Conservation (phyloP, 2,329 filamentous ascomycete species). For the Trichoderma afroharzianum region DNA sequence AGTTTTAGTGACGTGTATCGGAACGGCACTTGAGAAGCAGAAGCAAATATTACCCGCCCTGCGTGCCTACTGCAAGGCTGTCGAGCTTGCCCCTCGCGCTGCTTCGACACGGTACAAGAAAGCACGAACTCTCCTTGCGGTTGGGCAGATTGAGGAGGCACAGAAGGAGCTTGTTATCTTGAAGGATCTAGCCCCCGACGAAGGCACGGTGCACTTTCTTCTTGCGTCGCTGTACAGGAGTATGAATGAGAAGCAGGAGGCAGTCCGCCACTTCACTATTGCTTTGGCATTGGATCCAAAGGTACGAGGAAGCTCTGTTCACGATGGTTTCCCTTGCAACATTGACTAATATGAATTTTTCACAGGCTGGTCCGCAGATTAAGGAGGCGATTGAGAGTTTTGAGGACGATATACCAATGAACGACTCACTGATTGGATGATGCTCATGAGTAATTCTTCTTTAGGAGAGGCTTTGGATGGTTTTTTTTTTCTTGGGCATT, state of each 20-base stretch:
- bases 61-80: slow-evolving; percentile 76
- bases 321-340: background rate
- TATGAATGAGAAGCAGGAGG: slow-evolving; percentile 68
- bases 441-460: slow-evolving; percentile 27
- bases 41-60: slow-evolving; percentile 77
- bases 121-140: slow-evolving; percentile 76
- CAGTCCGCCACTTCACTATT: slow-evolving; percentile 92
- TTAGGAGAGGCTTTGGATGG: slow-evolving; percentile 1
- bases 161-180: slow-evolving; percentile 81
- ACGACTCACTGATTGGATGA: slow-evolving; percentile 61
- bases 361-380: slow-evolving; percentile 83
- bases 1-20: slow-evolving; percentile 88
- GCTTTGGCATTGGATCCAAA: slow-evolving; percentile 95
- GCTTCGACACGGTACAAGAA: slow-evolving; percentile 90
- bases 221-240: slow-evolving; percentile 79
- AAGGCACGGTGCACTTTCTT: slow-evolving; percentile 93
- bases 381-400: slow-evolving; percentile 95
- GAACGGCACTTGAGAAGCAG: slow-evolving; percentile 82
- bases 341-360: background rate
- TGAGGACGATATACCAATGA: slow-evolving; percentile 72
- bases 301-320: slow-evolving; percentile 50
- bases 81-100: slow-evolving; percentile 74
- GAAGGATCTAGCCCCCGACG: slow-evolving; percentile 87
- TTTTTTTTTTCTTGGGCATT: background rate
- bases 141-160: slow-evolving; percentile 67